Conservation (phyloP, 306 rosid genomes). For the Castanea mollissima region DNA sequence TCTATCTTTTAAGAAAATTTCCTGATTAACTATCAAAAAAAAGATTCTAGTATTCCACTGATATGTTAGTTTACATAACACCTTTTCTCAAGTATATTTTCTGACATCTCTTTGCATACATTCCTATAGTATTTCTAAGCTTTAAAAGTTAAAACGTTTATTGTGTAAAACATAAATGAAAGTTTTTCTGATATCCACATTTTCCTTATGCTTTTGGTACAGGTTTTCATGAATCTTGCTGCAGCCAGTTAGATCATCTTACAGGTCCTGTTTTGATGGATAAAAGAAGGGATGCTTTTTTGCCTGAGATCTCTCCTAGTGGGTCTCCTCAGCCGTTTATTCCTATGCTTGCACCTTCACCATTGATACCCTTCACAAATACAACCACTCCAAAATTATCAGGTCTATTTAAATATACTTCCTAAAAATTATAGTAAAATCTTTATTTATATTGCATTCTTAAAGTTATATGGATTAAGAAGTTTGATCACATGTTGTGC, state of each 20-base stretch:
- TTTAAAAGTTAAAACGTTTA: too few species aligned
- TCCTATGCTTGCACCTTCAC: constrained; percentile 95
- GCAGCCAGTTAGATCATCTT: constrained; percentile 30
- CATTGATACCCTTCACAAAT: constrained; percentile 79
- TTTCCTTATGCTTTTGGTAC: constrained; percentile 30
- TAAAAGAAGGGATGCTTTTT: constrained; percentile 41
- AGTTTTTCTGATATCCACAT: constrained; percentile 8
- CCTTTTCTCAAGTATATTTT: neutral
- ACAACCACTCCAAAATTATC: constrained; percentile 71
- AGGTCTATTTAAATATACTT: constrained; percentile 43
- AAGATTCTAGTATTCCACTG: neutral
- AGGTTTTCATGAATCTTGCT: constrained; percentile 49
- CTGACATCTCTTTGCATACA: neutral
- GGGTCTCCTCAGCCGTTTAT: constrained; percentile 79
- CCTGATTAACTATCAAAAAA: neutral
- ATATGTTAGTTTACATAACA: neutral
- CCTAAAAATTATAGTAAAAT: neutral
- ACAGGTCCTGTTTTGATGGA: constrained; percentile 24
- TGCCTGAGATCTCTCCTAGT: constrained; percentile 63
- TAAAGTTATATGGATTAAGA: constrained; percentile 6
- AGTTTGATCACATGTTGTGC: neutral
- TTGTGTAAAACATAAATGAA: neutral
- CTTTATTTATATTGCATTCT: constrained; percentile 9
- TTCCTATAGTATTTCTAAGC: neutral
- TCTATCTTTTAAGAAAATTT: too few species aligned